Base-by-base conservation (phyloP, 495 filamentous ascomycete genomes). In the Penicillium cataractarum region DNA sequence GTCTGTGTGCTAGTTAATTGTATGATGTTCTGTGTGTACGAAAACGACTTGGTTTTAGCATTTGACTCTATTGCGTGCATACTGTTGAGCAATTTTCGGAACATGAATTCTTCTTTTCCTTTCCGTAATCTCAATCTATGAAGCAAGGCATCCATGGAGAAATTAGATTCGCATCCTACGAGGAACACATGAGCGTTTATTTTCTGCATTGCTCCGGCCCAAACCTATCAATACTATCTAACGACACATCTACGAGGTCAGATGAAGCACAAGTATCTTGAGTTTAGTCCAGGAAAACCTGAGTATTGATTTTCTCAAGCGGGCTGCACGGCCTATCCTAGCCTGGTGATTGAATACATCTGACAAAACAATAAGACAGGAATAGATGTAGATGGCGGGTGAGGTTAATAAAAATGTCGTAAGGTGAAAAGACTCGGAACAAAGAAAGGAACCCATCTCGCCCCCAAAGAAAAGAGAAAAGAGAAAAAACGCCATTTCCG, bases 401-500 rank as follows among this genome's bases (percentile, higher is more conserved):
- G 46, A 50, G 46, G 46, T 27, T 57, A 50, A 55, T 61, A 60
- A 60, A 49, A 64, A 58, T 31, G 40, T 54, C 49, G 51, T 42
- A 58, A 27, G 55, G 65, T 55, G 46, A 51, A 67, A 29, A 60
- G 46, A 50, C 39, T 48, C 8, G 46, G 57, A 54, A 57, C 19
- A 63, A 54, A 61, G 40, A 58, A 19, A 57, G 40, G 48, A 24
- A 33, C 56, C 65, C 56, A 63, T 39, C 58, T 65, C 67, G 57
- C 64, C 61, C 57, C 29, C 7, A 17, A 39, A 15, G 17, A 12
- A 15, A 17, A 15, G 61, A 57, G n/a, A 56, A 39, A 40, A 37
- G 24, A 51, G 49, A 42, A 55, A 17, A 42, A 66, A 71, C 70
- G 71, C 71, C 70, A 63, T 57, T 62, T 71, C 65, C 52, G 60